Evolutionary conservation across 1,284 basidiomycete species (phyloP).

Genomic region (Puccinia coronata): DNA sequence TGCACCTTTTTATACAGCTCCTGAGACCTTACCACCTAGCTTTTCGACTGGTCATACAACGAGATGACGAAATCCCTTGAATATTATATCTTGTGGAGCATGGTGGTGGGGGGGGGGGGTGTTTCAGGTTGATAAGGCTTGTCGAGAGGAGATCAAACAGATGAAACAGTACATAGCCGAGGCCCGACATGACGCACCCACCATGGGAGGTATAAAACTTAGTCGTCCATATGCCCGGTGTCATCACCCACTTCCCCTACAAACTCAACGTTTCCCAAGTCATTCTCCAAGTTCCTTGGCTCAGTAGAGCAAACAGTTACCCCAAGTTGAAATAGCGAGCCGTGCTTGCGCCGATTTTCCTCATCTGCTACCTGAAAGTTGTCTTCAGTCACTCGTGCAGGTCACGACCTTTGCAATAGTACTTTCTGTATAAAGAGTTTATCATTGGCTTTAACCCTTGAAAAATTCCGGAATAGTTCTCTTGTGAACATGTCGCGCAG

Average conservation of each 20-base stretch:
- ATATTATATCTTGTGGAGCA: background rate
- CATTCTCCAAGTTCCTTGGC: background rate
- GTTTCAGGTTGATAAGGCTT: background rate
- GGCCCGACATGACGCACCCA: background rate
- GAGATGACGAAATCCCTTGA: background rate
- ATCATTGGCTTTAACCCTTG: background rate
- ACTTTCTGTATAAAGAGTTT: background rate
- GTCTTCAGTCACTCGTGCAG: background rate
- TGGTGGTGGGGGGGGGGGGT: too few species aligned
- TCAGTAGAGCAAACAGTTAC: background rate
- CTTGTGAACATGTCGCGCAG: background rate
- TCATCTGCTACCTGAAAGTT: background rate
- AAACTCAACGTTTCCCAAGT: too few species aligned
- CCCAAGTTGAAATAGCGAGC: background rate
- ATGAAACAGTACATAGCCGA: background rate
- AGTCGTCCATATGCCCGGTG: too few species aligned
- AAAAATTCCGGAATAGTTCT: background rate
- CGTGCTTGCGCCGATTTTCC: background rate
- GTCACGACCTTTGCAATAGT: background rate
- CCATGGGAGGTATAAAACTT: background rate
- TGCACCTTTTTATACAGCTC: background rate
- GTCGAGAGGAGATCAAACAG: background rate
- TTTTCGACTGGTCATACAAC: background rate
- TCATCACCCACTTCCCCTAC: too few species aligned
- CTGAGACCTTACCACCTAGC: background rate